These are phyloP conservation scores for Scenedesmus sp. DNA, from an alignment of 163 green algal genomes.

Conservation along the genomic window DNA sequence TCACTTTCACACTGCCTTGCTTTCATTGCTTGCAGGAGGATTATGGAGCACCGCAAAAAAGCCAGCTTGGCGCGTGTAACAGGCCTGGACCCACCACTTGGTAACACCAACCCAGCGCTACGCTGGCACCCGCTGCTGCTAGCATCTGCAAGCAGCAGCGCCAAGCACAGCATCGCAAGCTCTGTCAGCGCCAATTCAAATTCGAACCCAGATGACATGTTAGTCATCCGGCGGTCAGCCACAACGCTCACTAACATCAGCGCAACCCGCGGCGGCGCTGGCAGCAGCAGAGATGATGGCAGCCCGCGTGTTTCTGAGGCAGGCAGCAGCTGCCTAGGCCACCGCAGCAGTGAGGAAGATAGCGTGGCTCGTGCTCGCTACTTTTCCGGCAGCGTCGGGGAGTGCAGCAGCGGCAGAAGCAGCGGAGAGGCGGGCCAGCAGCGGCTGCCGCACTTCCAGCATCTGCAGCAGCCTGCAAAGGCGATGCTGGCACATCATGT, in stretches of 20 bases:
- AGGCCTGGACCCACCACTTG: not conserved
- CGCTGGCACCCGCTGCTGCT: not conserved
- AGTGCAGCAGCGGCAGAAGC: not conserved
- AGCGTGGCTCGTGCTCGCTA: not conserved
- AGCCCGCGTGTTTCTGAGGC: not conserved
- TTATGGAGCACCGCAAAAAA: not conserved
- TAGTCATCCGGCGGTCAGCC: not conserved
- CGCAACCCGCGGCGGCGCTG: too few species aligned
- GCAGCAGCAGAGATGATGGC: not conserved
- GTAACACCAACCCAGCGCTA: not conserved
- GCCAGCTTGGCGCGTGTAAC: not conserved
- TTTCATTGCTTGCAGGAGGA: not conserved
- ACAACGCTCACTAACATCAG: not conserved
- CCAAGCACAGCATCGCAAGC: not conserved
- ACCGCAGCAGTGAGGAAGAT: not conserved
- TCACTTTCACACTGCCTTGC: not conserved
- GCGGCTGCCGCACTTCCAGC: not conserved
- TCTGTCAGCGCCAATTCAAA: not conserved
- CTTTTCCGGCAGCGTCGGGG: not conserved
- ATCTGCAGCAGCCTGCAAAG: not conserved
- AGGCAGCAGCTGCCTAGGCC: not conserved
- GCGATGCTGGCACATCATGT: not conserved
- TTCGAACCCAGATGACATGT: not conserved
- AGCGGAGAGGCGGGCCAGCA: not conserved
- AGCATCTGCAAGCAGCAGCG: not conserved